Percentiles rank a stretch among this genome's conserved stretches.
phyloP scores from a whole-genome alignment of 78 protist species.

The Salpingoeca rosetta region DNA sequence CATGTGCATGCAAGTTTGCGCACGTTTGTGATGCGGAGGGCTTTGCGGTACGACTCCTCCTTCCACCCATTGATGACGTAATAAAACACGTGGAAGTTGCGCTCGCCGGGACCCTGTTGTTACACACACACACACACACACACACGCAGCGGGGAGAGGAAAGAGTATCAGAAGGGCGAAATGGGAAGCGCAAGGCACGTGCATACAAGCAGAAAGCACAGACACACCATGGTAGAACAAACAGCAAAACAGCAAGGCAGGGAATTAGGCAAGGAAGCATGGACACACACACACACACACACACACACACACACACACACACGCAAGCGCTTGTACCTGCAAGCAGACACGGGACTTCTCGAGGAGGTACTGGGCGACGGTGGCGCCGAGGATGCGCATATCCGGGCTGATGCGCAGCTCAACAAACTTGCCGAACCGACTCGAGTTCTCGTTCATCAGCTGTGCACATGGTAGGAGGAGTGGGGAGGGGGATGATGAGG shows the following conservation, averaged over 20 bases:
- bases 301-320: too few species aligned
- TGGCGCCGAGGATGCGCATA: background rate
- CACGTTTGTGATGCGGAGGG: background rate
- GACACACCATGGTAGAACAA: too few species aligned
- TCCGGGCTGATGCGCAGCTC: conserved; percentile 34
- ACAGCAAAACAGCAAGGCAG: too few species aligned
- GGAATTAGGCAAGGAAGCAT: too few species aligned
- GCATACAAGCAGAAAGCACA: too few species aligned
- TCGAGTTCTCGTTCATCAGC: conserved; percentile 74
- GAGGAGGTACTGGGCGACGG: background rate
- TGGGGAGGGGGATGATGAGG: too few species aligned
- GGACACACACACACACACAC: too few species aligned
- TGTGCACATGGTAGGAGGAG: too few species aligned
- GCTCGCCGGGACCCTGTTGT: conserved; percentile 26
- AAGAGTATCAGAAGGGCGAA: too few species aligned
- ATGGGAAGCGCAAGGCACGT: too few species aligned
- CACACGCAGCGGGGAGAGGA: too few species aligned
- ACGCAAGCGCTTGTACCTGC: background rate
- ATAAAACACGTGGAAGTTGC: conserved; percentile 52
- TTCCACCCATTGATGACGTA: conserved; percentile 7
- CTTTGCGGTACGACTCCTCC: background rate
- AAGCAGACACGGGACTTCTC: conserved; percentile 26
- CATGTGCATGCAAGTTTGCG: background rate
- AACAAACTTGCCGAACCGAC: conserved; percentile 66
- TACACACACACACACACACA: too few species aligned